Evolutionary conservation across 176 grass and related monocot genomes (phyloP), one percentile per base, ranked within the genome.

Genomic region (Lolium perenne): DNA sequence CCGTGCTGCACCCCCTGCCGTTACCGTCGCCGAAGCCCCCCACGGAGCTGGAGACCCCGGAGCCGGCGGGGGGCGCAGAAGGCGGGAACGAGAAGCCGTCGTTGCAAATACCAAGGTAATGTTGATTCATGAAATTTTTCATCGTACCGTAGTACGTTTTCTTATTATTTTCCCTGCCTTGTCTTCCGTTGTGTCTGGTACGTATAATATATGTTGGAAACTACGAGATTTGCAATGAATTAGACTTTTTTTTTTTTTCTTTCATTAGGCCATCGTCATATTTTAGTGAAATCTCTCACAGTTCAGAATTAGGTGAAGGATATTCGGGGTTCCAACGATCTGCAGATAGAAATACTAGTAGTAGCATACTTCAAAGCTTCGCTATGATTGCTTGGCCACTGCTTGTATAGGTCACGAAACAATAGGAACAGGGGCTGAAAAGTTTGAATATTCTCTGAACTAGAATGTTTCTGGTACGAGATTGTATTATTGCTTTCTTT

Each of bases 1-100:
- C 86, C 55, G 26, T 84, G 26, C 75, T 91, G 53, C 77, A 90
- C 80, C 89, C 80, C 74, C 88, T 98, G 47, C 93, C 95, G 21
- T 78, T 89, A 66, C 90, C 95, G 50, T 91, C 95, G 68, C 95
- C 87, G 16, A 58, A 38, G 64, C 77, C 79, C 10, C 77, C 75
- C n/a, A 6, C 64, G 25, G 88, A 48, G 51, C 54, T 48, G 59
- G 82, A 80, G 0, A 38, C 22, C 48, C n/a, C 9, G 82, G 77
- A 80, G 47, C 62, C 46, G 59, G 18, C 12, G 12, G 71, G 71
- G 25, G 9, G 63, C 50, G 80, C 69, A n/a, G 87, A 84, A 43
- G 83, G 48, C 18, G 73, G 60, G 20, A 81, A 78, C 62, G 83
- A 79, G 63, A 87, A 49, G 76, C 21, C 38, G 47, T 43, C 68